Base-by-base conservation (phyloP, 2,329 filamentous ascomycete species). In the Grosmannia serpens region DNA sequence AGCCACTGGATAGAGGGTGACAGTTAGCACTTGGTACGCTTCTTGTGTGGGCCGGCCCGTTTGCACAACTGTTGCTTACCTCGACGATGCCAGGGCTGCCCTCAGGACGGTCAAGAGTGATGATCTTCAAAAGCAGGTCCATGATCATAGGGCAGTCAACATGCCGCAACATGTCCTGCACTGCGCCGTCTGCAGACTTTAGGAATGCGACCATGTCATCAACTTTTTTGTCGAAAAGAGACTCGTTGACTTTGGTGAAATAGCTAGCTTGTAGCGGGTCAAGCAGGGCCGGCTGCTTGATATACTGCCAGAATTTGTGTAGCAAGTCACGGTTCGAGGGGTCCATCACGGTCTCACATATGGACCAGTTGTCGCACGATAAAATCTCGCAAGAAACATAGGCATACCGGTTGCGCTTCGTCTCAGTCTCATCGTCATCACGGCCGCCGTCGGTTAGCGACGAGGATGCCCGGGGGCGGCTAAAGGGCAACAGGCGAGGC, bases 91-190 rank as follows among this genome's bases (percentile, higher is more conserved):
- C 94, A 69, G 91, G 87, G 5, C 91, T 92, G 55, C 87, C 89
- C 64, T 97, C 92, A 38, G 85, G 88, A 68, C 95, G 92, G 71
- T 99, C 94, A 60, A 99, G 77, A 65, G 90, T 96, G 67, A 99
- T 96, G 60, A 97, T 96, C 73, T 97, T 97, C 63, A 99, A 79
- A 56, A 99, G 75, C 24, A 99, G 77, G 70, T 99, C 94, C 94
- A 99, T 99, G 46, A 99, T 86, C 87, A 96, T 95, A 0, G 94
- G 92, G 65, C 90, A 96, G 70, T 99, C 94, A 38, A 99, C 90
- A 70, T 99, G 94, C 66, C 88, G 87, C 59, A 99, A 79, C 75
- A 99, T 87, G 63, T 91, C 85, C 15, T 88, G 79, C 26, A 99
- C 84, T 47, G 94, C 88, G 57, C 86, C 83, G 38, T 94, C 87